Evolutionary conservation across 2,329 filamentous ascomycete genomes (phyloP), one percentile per base, ranked within the genome.

Genomic region (Microdochium trichocladiopsis): DNA sequence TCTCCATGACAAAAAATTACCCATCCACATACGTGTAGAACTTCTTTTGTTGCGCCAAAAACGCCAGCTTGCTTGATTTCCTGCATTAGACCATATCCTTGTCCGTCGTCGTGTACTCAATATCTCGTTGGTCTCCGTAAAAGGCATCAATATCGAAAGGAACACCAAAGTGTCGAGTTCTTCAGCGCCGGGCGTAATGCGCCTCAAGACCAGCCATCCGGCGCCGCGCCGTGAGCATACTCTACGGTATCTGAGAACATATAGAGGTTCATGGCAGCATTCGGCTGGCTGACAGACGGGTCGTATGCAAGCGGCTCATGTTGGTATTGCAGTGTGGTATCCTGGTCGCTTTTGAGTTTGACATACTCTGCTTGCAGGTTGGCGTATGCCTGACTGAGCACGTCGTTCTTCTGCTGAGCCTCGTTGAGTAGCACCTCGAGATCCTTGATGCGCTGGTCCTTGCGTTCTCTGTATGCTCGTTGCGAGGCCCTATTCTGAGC

Each of bases 371-470:
- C 58, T 49, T 79, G 76, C 22, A 82, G 69, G n/a, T 65, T 61
- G 25, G 71, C 66, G 60, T 83, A 82, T 4, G 79, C 79, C 50
- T 74, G 71, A 55, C 75, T 74, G 51, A 85, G 74, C 31, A 73
- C 71, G 53, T 76, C 76, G 63, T 84, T 80, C 58, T 76, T 78
- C 23, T 77, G 73, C 55, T 76, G 75, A 49, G 81, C 68, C 18
- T 78, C 74, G 48, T 66, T 66, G 28, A 86, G 74, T 58, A 82
- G 74, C 33, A 71, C 63, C 63, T 86, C 82, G 21, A 86, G 75
- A 58, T 86, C 82, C 55, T 78, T 78, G 60, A 84, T 84, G 55
- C 83, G 78, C 63, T 84, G 82, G 61, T 86, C 80, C 60, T 84
- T 84, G 51, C 81, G 74, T 62, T 84, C 80, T 48, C 80, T 72